Base-by-base conservation (phyloP, 2,329 filamentous ascomycete species). In the Volutella citrinella region DNA sequence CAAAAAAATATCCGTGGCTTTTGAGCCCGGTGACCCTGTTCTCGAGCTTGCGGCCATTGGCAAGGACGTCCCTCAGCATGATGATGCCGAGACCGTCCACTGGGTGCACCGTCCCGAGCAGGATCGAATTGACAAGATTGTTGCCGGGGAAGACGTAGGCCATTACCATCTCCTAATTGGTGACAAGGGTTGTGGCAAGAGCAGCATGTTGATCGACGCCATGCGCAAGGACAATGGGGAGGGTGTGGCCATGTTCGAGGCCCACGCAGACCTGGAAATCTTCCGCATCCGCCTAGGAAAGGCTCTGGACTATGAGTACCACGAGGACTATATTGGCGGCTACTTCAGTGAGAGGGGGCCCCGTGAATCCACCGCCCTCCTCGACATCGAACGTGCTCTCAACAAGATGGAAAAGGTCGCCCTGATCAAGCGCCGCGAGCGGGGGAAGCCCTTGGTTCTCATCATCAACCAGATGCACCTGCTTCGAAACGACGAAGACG, bases 341-440 rank as follows among this genome's bases (percentile, higher is more conserved):
- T 84, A 98, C 40, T 98, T 98, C 62, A 95, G 87, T 40, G 95
- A 98, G 54, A 80, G 86, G 19, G 93, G 93, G 0, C 93, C 93
- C 0, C 78, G 93, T 26, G 93, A 98, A 54, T 90, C 87, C 4
- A 95, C 88, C 0, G 89, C 93, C 5, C 69, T 98, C 20, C 73
- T 98, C 3, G 93, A 98, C 57, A 96, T 98, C 43, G 93, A 98
- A 59, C 80, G 93, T 18, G 93, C 93, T 1, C 83, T 98, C 59
- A 98, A 98, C 72, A 98, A 98, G 64, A 69, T 98, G 10, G 93
- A 98, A 57, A 98, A 98, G 61, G 87, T 97, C 7, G 93, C 93
- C 1, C 66, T 98, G 38, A 72, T 71, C 48, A 76, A 85, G 32
- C 73, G 89, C 27, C 69, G 73, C 19, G 67, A 60, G 38, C 61